Base-by-base conservation (phyloP, 164 flowering plant species). In the Annona cherimola region DNA sequence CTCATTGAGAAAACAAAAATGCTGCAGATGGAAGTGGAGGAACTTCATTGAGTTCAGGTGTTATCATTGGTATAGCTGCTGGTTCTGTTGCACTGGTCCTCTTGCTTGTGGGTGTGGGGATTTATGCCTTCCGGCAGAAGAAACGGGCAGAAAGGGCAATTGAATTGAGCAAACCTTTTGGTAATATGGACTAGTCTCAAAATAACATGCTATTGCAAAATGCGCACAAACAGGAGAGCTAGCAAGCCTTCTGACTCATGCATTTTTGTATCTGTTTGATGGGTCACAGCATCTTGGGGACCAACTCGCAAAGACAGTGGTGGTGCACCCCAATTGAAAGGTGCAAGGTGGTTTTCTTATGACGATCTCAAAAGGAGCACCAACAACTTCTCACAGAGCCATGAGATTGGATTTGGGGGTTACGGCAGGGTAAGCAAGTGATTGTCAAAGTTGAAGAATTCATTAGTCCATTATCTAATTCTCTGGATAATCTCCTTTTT, bases 101-200 rank as follows among this genome's bases (percentile, higher is more conserved):
- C 59, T 74, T 78, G 69, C 88, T 90, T 4, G 61, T 83, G 26
- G 88, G 79, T 4, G 76, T 87, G 43, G 92, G 78, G 3, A 54
- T 84, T 43, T 90, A 89, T 76, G 96, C 91, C 20, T 8, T 86
- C 71, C 70, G 82, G 70, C 96, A 90, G 68, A 90, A 86, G 85
- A 86, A 83, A 69, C 87, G 96, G 7, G 96, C 93, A 63, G 93
- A 89, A 73, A 83, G 72, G 76, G 96, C 96, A 11, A 85, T 84
- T 64, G 89, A 79, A 69, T 59, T 83, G 55, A 90, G 89, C 68
- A 83, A 74, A 74, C 93, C 96, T 71, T 90, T 90, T 66, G 91
- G 93, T 90, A 83, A 83, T 68, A 46, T 67, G 39, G 8, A 50
- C 8, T n/a, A 4, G 19, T 61, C 26, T 63, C 16, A 41, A 35